Base-by-base conservation (phyloP, 495 filamentous ascomycete species). In the Tetracladium setigerum region DNA sequence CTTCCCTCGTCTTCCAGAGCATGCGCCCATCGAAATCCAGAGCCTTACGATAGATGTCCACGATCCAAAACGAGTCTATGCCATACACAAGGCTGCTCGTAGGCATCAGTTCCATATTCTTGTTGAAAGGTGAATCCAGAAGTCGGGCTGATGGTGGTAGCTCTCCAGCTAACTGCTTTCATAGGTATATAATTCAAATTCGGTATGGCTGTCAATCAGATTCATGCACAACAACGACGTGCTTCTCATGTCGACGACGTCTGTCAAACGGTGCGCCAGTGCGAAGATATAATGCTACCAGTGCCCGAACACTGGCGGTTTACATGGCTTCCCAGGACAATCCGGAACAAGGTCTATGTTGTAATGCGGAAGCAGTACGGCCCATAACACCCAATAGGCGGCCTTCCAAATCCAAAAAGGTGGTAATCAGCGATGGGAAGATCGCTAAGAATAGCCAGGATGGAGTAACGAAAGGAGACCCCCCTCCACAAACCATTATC, bases 161-260 rank as follows among this genome's bases (percentile, higher is more conserved):
- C 33, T 14, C 11, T 40, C 3, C 30, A 36, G 24, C 39, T 31
- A 5, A 18, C n/a, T 12, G 11, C 15, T 8, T 47, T 58, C 15
- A 55, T 38, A 95, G 89, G 52, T 94, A 85, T 59, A 84, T 89
- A 50, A 69, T 73, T 15, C 89, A 95, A 66, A 74, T 95, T n/a
- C 76, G 87, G 31, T 75, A 89, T 47, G 89, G 89, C 45, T 95
- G 89, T 58, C 71, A 77, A 39, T 74, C 78, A 40, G 67, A 72
- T n/a, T 63, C 68, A 36, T 95, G 89, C 64, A 73, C 68, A 15
- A 92, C 82, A 1, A 63, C 86, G 12, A 89, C 87, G 30, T 95
- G 89, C 67, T 86, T 87, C 52, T 89, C 79, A 54, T 86, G 76
- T 61, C 80, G 84, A 44, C 83, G 74, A 59, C 73, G 83, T 44